A percentile compares a stretch with the other conserved stretches of the same genome.
phyloP scores from a whole-genome alignment of 2,329 filamentous ascomycete species.

The Westerdykella aurantiaca region DNA sequence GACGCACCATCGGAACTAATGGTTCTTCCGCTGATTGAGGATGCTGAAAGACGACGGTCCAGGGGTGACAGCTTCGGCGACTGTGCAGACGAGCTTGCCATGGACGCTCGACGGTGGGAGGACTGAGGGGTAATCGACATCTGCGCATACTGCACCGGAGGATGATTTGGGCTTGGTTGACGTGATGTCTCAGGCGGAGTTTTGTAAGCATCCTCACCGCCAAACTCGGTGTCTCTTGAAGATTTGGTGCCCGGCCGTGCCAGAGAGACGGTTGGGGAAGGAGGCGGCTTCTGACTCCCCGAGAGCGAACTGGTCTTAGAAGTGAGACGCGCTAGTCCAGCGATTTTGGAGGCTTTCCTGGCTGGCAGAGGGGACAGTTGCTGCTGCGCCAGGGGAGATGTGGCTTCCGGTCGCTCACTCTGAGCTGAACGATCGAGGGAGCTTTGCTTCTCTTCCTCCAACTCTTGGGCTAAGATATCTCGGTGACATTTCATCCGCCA shows the following conservation, averaged over 20 bases:
- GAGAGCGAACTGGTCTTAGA: constrained; percentile 34
- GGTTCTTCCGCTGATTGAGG: constrained; percentile 25
- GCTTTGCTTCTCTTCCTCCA: constrained; percentile 66
- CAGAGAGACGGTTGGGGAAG: constrained; percentile 24
- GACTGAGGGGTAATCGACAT: constrained; percentile 29
- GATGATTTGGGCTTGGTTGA: constrained; percentile 31
- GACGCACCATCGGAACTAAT: constrained; percentile 28
- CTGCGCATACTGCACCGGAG: constrained; percentile 24
- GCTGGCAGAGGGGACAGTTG: constrained; percentile 24
- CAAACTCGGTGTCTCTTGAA: constrained; percentile 34
- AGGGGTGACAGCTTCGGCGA: constrained; percentile 28
- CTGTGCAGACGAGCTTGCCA: constrained; percentile 30
- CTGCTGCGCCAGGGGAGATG: constrained; percentile 14
- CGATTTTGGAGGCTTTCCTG: constrained; percentile 23
- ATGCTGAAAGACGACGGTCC: constrained; percentile 32
- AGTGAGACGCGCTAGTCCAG: constrained; percentile 29
- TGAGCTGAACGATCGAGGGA: constrained; percentile 22
- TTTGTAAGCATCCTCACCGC: constrained; percentile 38
- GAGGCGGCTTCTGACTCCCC: constrained; percentile 25
- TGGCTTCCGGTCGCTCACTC: constrained; percentile 21
- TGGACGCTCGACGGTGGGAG: constrained; percentile 27
- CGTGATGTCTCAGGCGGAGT: constrained; percentile 42
- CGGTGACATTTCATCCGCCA: constrained; percentile 88
- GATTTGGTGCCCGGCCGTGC: constrained; percentile 33
- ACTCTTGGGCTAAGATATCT: constrained; percentile 77